Percentiles rank a stretch among this genome's conserved stretches.
Conservation (phyloP, 2,329 filamentous ascomycete genomes). For the Phaeosphaeriaceae sp. region DNA sequence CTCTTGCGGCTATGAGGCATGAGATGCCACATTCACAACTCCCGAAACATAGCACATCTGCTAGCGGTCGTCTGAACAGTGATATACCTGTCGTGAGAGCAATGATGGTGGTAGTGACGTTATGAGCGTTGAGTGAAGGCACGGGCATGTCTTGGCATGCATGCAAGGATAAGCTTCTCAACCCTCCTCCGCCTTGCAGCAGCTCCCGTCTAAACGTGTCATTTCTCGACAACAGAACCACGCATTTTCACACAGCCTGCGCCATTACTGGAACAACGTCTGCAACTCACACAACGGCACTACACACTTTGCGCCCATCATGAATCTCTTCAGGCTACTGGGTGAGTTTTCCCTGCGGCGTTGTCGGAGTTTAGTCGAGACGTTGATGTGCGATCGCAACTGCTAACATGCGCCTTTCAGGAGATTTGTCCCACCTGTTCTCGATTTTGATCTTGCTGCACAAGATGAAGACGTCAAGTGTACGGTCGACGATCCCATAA, state of each 20-base stretch:
- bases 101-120: constrained; percentile 21
- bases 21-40: neutral
- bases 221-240: constrained; percentile 30
- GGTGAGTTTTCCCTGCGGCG: constrained; percentile 56
- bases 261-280: constrained; percentile 22
- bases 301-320: constrained; percentile 51
- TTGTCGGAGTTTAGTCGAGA: constrained; percentile 4
- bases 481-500: constrained; percentile 56
- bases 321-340: constrained; percentile 75
- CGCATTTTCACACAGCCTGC: constrained; percentile 11
- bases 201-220: constrained; percentile 45
- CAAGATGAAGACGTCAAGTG: constrained; percentile 91
- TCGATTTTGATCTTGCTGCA: constrained; percentile 95
- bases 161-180: constrained; percentile 40
- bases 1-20: neutral
- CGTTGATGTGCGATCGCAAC: constrained; percentile 15
- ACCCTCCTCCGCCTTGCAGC: constrained; percentile 27
- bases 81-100: neutral
- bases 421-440: constrained; percentile 92
- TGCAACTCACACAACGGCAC: constrained; percentile 24
- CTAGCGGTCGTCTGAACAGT: neutral
- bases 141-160: constrained; percentile 35
- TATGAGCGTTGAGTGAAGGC: constrained; percentile 7
- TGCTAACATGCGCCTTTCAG: constrained; percentile 57
- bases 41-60: neutral